Conservation (phyloP, 2,329 filamentous ascomycete genomes). For the Pseudogymnoascus verrucosus region DNA sequence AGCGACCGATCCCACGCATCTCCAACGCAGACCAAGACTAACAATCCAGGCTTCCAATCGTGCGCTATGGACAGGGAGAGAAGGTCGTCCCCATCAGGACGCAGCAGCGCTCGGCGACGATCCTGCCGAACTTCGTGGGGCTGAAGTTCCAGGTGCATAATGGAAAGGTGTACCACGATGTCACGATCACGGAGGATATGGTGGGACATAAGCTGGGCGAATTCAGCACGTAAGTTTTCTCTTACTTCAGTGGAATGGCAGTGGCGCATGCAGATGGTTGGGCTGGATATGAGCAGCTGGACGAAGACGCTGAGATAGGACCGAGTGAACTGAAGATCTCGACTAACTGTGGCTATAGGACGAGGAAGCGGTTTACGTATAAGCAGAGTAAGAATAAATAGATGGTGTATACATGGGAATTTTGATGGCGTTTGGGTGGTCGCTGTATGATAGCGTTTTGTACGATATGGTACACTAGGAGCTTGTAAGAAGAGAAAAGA, state of each 20-base stretch:
- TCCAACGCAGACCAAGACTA: conserved; percentile 28
- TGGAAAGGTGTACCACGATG: conserved; percentile 61
- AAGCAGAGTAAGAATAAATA: conserved; percentile 62
- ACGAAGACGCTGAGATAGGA: neutral
- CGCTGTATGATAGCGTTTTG: conserved; percentile 10
- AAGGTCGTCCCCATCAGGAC: conserved; percentile 58
- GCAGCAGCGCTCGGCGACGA: conserved; percentile 62
- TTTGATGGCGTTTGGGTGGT: conserved; percentile 8
- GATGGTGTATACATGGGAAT: conserved; percentile 10
- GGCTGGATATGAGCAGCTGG: neutral
- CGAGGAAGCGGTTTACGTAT: conserved; percentile 59
- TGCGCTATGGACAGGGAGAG: conserved; percentile 40
- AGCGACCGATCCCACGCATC: conserved; percentile 12
- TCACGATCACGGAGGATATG: conserved; percentile 68
- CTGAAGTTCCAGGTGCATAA: conserved; percentile 65
- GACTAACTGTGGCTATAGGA: conserved; percentile 37
- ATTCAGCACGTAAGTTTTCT: conserved; percentile 55
- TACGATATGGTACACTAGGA: conserved; percentile 6
- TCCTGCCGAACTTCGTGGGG: conserved; percentile 65
- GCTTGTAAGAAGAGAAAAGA: neutral
- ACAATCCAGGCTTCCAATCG: conserved; percentile 43
- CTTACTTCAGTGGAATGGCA: neutral
- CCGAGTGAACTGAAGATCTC: neutral
- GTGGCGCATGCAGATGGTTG: neutral
- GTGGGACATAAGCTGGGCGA: conserved; percentile 69